phyloP scores from a whole-genome alignment of 2,329 filamentous ascomycete genomes.

The Lasiodiplodia sp. region DNA sequence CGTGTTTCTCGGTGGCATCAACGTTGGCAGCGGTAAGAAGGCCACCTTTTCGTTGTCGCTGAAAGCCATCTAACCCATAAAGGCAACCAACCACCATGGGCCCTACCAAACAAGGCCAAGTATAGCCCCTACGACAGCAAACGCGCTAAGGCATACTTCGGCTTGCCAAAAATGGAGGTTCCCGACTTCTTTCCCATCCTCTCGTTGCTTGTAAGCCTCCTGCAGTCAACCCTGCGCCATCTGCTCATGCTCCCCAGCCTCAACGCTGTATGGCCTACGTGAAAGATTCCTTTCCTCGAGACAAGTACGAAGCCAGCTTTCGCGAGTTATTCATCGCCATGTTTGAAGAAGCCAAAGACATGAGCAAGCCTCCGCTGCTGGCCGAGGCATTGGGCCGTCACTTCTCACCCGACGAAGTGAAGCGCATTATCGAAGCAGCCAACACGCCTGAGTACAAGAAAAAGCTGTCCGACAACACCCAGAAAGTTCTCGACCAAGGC shows the following conservation, averaged over 20 bases:
- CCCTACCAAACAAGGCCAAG: constrained; percentile 69
- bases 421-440: constrained; percentile 63
- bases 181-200: constrained; percentile 63
- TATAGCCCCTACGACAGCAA: constrained; percentile 62
- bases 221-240: background rate
- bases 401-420: constrained; percentile 62
- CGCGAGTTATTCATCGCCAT: constrained; percentile 65
- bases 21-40: constrained; percentile 49
- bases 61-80: background rate
- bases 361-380: constrained; percentile 66
- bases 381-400: constrained; percentile 50
- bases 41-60: constrained; percentile 12
- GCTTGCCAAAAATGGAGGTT: constrained; percentile 49
- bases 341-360: constrained; percentile 67
- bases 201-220: constrained; percentile 54
- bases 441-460: constrained; percentile 60
- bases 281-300: constrained; percentile 54
- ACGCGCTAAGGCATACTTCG: constrained; percentile 62
- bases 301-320: constrained; percentile 62
- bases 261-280: constrained; percentile 72
- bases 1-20: constrained; percentile 67
- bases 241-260: constrained; percentile 53
- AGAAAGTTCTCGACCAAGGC: constrained; percentile 64
- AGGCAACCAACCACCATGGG: constrained; percentile 81
- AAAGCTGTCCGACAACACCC: constrained; percentile 65